Evolutionary conservation across 169 alveolate species (phyloP).

Genomic region (Plasmodium knowlesi): DNA sequence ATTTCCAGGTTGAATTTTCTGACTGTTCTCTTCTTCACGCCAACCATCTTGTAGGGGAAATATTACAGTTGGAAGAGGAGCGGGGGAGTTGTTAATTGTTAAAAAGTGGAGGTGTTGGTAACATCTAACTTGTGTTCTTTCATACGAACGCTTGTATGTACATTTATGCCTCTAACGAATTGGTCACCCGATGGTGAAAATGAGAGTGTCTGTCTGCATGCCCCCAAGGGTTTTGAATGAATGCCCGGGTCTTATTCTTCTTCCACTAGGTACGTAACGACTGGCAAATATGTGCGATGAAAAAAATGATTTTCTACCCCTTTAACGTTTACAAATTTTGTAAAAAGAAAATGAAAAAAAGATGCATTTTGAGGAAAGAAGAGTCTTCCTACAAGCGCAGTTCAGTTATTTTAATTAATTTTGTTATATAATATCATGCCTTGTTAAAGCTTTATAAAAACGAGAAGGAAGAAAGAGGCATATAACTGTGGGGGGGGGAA

Average conservation of each 20-base stretch:
- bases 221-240: not conserved
- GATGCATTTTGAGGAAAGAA: not conserved
- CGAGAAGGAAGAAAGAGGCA: not conserved
- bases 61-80: not conserved
- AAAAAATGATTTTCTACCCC: not conserved
- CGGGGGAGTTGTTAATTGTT: not conserved
- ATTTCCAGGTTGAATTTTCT: constrained; percentile 58
- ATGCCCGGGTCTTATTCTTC: not conserved
- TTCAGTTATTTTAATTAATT: not conserved
- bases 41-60: constrained; percentile 6
- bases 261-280: not conserved
- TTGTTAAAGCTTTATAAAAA: not conserved
- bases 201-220: not conserved
- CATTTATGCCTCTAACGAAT: not conserved
- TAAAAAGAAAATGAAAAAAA: not conserved
- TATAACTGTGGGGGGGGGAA: not conserved
- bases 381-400: not conserved
- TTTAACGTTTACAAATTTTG: not conserved
- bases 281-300: not conserved
- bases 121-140: not conserved
- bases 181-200: not conserved
- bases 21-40: constrained; percentile 56
- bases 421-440: not conserved
- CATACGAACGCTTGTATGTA: not conserved
- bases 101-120: not conserved